Conservation (phyloP, 2,329 filamentous ascomycete genomes). For the Cladophialophora carrionii region DNA sequence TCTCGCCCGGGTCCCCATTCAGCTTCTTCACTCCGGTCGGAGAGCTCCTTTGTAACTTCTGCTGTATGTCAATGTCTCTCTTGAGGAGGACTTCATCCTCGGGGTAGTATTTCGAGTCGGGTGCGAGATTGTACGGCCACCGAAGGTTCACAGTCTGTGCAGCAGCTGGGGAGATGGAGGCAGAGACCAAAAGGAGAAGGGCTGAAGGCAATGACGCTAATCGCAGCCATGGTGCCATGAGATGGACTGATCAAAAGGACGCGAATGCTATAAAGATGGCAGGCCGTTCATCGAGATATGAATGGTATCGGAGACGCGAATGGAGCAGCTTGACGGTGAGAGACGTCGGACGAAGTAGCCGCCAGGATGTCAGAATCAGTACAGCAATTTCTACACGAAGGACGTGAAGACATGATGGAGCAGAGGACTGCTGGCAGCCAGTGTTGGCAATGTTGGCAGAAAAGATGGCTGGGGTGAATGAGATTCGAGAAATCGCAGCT, state of each 20-base stretch:
- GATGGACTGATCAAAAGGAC: background rate
- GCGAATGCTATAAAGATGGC: background rate
- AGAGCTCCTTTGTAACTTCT: conserved; percentile 39
- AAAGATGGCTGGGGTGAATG: conserved; percentile 14
- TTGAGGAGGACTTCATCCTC: conserved; percentile 38
- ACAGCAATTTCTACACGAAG: conserved; percentile 9
- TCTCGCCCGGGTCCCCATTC: conserved; percentile 52
- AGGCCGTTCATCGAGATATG: background rate
- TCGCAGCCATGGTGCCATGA: conserved; percentile 31
- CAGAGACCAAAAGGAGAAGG: conserved; percentile 27
- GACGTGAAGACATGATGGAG: conserved; percentile 8
- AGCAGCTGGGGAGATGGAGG: background rate
- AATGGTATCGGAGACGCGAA: background rate
- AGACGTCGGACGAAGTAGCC: background rate
- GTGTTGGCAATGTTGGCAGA: conserved; percentile 26
- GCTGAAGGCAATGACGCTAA: conserved; percentile 25
- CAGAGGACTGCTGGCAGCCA: conserved; percentile 4
- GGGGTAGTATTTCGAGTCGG: conserved; percentile 38
- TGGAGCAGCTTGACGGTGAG: background rate
- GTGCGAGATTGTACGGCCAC: conserved; percentile 37
- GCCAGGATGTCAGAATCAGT: background rate
- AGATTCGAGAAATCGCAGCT: conserved; percentile 11
- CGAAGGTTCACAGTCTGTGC: conserved; percentile 22
- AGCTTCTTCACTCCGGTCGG: conserved; percentile 49
- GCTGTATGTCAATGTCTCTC: conserved; percentile 41